phyloP scores from a whole-genome alignment of 805 yeast genomes.

The Yamadazyma nakazawae region DNA sequence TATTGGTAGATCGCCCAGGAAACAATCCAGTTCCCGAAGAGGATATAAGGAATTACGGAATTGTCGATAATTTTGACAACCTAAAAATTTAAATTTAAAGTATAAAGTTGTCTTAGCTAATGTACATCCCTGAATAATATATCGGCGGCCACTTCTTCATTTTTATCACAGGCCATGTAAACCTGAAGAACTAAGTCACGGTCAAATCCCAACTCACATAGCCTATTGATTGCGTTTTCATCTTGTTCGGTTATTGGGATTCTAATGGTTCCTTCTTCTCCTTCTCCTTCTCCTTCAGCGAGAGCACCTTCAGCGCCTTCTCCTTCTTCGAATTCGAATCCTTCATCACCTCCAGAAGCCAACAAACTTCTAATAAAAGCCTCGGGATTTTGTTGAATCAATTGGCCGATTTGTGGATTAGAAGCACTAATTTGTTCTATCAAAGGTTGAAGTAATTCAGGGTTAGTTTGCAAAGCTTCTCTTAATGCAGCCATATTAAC shows the following conservation, averaged over 20 bases:
- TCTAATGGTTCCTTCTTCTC: slow-evolving; percentile 41
- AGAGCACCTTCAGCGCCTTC: slow-evolving; percentile 37
- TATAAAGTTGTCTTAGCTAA: background rate
- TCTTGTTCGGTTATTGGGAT: slow-evolving; percentile 76
- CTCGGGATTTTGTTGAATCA: slow-evolving; percentile 86
- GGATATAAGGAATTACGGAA: slow-evolving; percentile 22
- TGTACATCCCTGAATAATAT: slow-evolving; percentile 60
- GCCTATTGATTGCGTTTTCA: slow-evolving; percentile 81
- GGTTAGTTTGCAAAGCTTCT: slow-evolving; percentile 76
- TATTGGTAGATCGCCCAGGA: slow-evolving; percentile 70
- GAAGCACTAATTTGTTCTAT: slow-evolving; percentile 76
- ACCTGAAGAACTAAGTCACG: slow-evolving; percentile 85
- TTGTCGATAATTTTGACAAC: slow-evolving; percentile 17
- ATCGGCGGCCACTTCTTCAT: slow-evolving; percentile 96
- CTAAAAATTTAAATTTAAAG: background rate
- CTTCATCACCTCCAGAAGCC: slow-evolving; percentile 56
- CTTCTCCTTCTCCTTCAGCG: slow-evolving; percentile 29
- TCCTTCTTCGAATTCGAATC: slow-evolving; percentile 27
- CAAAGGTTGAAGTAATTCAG: slow-evolving; percentile 81
- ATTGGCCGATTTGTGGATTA: slow-evolving; percentile 80
- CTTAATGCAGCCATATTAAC: slow-evolving; percentile 57
- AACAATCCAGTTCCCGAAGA: slow-evolving; percentile 50
- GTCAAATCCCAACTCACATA: slow-evolving; percentile 92
- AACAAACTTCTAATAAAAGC: slow-evolving; percentile 73
- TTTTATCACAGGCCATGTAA: slow-evolving; percentile 95